Base-by-base conservation (phyloP, 345 rosid genomes). In the Salix purpurea region DNA sequence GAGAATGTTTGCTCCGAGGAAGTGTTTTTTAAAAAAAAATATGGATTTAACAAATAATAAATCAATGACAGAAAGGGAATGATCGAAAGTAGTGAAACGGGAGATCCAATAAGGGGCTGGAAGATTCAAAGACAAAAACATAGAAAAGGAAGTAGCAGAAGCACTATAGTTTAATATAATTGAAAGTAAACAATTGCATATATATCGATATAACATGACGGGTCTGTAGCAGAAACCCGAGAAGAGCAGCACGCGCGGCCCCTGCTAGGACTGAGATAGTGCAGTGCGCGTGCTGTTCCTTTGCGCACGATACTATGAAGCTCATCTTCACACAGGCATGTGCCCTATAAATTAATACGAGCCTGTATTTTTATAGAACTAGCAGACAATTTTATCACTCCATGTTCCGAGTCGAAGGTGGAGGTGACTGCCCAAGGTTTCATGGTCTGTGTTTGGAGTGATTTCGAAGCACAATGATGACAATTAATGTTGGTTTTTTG, bases 231-330 rank as follows among this genome's bases (percentile, higher is more conserved):
- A 70, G 61, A 44, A 71, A 26, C 82, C 21, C n/a, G 9, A 54
- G 76, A 67, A 37, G 28, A 46, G 30, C 48, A 50, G 70, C 74
- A 24, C n/a, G 70, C 70, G 19, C n/a, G 7, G 36, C 40, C 8
- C 37, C 71, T 52, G 36, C 56, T 21, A n/a, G 0, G 68, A 23
- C 77, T 36, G 65, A 32, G 52, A 19, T 19, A 34, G 8, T 28
- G 61, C 84, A 82, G 87, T 85, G 78, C 89, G 90, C 89, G 85
- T 90, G 91, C 89, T 82, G 84, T 78, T 76, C 71, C 65, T 74
- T 80, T 80, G 82, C 89, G 86, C 86, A 75, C 80, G 89, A 84
- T 86, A 84, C 84, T 72, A 84, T 66, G 58, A 16, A 61, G 8
- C 68, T 62, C 69, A 36, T n/a, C 39, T 34, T 42, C 36, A 16